Evolutionary conservation across 192 early-diverging fungal genomes (phyloP).

Genomic region (Gorgonomyces haynaldii): DNA sequence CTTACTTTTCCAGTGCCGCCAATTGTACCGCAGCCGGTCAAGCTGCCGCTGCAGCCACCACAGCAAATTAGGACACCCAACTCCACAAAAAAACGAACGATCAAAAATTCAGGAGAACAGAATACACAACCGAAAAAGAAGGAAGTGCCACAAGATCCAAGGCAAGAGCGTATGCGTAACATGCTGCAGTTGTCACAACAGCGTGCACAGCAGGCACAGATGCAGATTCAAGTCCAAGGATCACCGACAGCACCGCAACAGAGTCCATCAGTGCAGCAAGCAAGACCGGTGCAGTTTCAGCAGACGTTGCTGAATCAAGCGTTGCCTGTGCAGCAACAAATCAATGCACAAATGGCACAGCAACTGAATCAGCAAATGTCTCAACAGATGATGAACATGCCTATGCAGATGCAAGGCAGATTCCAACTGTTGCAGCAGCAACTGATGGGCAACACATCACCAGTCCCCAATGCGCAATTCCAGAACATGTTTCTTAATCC

Average conservation of each 20-base stretch:
- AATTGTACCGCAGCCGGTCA: not conserved
- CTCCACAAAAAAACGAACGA: constrained; percentile 10
- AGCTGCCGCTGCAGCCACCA: not conserved
- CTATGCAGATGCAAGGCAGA: too few species aligned
- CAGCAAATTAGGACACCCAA: not conserved
- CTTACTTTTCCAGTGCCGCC: too few species aligned
- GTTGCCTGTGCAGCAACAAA: not conserved
- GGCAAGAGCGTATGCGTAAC: constrained; percentile 13
- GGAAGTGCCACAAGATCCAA: constrained; percentile 10
- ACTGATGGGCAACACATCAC: too few species aligned
- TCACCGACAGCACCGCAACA: not conserved
- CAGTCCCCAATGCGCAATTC: too few species aligned
- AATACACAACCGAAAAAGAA: constrained; percentile 6
- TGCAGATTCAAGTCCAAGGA: constrained; percentile 8
- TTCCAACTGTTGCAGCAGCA: too few species aligned
- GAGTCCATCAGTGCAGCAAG: not conserved
- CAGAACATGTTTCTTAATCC: too few species aligned
- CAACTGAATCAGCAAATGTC: not conserved
- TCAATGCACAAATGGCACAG: not conserved
- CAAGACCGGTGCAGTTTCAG: too few species aligned
- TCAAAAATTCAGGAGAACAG: constrained; percentile 1
- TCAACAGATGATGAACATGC: too few species aligned
- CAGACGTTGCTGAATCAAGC: not conserved
- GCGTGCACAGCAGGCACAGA: constrained; percentile 16
- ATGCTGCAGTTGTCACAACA: constrained; percentile 20